These are phyloP conservation scores for Teunomyces atbi DNA, from an alignment of 805 yeast genomes.

Conservation along the genomic window DNA sequence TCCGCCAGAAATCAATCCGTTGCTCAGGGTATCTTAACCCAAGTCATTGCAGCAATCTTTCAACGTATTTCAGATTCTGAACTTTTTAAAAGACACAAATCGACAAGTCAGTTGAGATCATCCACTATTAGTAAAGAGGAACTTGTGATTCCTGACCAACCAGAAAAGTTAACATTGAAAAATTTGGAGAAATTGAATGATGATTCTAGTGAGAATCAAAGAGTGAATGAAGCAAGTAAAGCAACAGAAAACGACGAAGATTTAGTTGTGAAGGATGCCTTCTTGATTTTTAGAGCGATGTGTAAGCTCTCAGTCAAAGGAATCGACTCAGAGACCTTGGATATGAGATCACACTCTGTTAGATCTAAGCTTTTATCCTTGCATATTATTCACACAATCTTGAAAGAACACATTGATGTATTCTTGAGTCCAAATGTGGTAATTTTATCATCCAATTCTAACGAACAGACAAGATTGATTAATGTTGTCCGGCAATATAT, in stretches of 20 bases:
- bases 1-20: constrained; percentile 84
- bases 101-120: constrained; percentile 19
- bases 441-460: constrained; percentile 47
- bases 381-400: constrained; percentile 81
- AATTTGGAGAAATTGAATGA: constrained; percentile 56
- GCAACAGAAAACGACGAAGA: constrained; percentile 59
- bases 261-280: constrained; percentile 82
- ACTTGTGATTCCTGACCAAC: constrained; percentile 9
- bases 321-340: constrained; percentile 71
- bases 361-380: constrained; percentile 87
- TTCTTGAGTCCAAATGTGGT: constrained; percentile 61
- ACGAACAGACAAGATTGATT: constrained; percentile 59
- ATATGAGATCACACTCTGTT: constrained; percentile 87
- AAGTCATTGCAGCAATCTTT: constrained; percentile 81
- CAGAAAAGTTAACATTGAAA: constrained; percentile 52
- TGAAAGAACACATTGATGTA: constrained; percentile 80
- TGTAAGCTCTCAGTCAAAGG: constrained; percentile 86
- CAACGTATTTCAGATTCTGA: constrained; percentile 53
- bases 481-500: constrained; percentile 83
- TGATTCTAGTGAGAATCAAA: constrained; percentile 48
- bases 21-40: constrained; percentile 94
- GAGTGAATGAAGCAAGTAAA: constrained; percentile 47
- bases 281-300: constrained; percentile 89
- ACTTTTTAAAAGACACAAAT: constrained; percentile 11
- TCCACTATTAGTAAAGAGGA: constrained; percentile 14